Evolutionary conservation across 2,329 filamentous ascomycete species (phyloP).

Genomic region (Chaetoscypha palmicola): DNA sequence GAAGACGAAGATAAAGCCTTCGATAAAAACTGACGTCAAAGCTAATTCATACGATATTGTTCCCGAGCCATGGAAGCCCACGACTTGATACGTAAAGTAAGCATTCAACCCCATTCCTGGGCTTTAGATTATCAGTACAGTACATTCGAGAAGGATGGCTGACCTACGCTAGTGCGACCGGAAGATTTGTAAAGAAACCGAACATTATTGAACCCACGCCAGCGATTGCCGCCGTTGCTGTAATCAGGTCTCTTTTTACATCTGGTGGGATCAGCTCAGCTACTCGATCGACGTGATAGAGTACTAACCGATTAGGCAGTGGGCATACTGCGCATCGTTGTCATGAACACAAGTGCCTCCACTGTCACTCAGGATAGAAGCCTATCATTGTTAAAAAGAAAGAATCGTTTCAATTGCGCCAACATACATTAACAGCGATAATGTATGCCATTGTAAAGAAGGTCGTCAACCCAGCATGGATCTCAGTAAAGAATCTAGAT

Average conservation of each 20-base stretch:
- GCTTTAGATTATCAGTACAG: conserved; percentile 32
- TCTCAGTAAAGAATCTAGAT: conserved; percentile 67
- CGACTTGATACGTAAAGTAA: conserved; percentile 61
- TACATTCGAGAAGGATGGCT: conserved; percentile 1
- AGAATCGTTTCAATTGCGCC: not conserved
- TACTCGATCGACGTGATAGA: no score
- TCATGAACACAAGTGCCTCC: conserved; percentile 68
- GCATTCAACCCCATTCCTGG: conserved; percentile 63
- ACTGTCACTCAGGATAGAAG: conserved; percentile 64
- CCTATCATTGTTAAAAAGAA: conserved; percentile 40
- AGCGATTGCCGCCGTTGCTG: conserved; percentile 73
- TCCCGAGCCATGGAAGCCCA: conserved; percentile 52
- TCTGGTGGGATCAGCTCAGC: no score
- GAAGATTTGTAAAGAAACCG: conserved; percentile 75
- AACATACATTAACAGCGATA: conserved; percentile 60
- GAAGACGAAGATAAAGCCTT: conserved; percentile 58
- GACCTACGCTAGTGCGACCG: conserved; percentile 64
- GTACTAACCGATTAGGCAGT: conserved; percentile 36
- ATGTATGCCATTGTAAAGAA: conserved; percentile 82
- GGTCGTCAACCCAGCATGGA: conserved; percentile 73
- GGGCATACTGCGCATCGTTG: conserved; percentile 35
- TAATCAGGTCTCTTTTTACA: conserved; percentile 71
- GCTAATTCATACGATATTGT: conserved; percentile 52
- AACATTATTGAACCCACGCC: conserved; percentile 70
- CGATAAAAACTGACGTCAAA: conserved; percentile 57